phyloP scores from a whole-genome alignment of 2,329 filamentous ascomycete species.

The Talaromyces sp. region DNA sequence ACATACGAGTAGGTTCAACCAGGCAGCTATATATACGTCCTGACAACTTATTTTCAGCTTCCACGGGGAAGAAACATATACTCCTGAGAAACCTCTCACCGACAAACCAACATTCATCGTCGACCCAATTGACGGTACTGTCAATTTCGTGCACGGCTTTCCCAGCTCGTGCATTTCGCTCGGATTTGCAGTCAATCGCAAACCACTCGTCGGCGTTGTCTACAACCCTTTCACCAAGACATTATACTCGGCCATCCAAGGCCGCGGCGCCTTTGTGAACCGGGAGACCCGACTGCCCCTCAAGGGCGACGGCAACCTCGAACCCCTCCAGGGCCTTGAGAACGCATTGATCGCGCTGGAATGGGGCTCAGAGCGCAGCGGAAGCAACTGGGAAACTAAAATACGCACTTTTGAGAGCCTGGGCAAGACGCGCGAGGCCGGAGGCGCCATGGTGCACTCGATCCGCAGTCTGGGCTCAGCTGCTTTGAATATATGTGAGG shows the following conservation, averaged over 20 bases:
- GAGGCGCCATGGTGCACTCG: constrained; percentile 59
- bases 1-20: constrained; percentile 40
- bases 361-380: constrained; percentile 56
- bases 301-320: constrained; percentile 29
- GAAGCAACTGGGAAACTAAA: constrained; percentile 55
- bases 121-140: constrained; percentile 62
- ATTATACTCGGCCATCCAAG: constrained; percentile 53
- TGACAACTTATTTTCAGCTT: constrained; percentile 30
- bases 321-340: constrained; percentile 45
- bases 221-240: constrained; percentile 56
- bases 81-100: constrained; percentile 48
- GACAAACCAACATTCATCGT: constrained; percentile 55
- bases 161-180: constrained; percentile 57
- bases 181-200: constrained; percentile 47
- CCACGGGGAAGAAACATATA: constrained; percentile 58
- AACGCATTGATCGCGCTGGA: constrained; percentile 54
- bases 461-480: constrained; percentile 54
- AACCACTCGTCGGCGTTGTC: constrained; percentile 54
- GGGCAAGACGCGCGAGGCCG: constrained; percentile 45
- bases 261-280: constrained; percentile 50
- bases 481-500: constrained; percentile 57
- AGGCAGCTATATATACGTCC: not conserved
- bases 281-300: constrained; percentile 41
- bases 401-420: constrained; percentile 48
- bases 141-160: constrained; percentile 60